Evolutionary conservation across 805 yeast species (phyloP).

Genomic region (Pichia gijzeniarum): DNA sequence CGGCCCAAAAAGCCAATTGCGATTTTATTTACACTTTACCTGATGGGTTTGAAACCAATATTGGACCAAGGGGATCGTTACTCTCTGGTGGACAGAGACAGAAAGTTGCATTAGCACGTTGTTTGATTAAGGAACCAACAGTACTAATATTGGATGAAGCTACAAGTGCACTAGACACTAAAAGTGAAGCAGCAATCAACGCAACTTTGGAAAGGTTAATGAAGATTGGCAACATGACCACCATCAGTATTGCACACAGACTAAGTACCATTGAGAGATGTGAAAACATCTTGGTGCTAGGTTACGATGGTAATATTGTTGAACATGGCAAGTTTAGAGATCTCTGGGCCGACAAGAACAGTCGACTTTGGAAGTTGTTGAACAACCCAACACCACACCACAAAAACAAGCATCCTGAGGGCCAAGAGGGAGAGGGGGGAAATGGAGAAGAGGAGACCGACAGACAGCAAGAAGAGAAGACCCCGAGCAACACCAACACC

Average conservation of each 20-base stretch:
- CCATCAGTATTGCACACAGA: slow-evolving; percentile 88
- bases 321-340: slow-evolving; percentile 68
- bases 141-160: slow-evolving; percentile 71
- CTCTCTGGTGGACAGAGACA: slow-evolving; percentile 76
- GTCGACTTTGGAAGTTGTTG: slow-evolving; percentile 28
- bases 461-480: too few relatives aligned
- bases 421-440: slow-evolving; percentile 3
- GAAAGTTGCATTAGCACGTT: slow-evolving; percentile 70
- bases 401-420: slow-evolving; percentile 12
- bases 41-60: slow-evolving; percentile 70
- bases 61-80: slow-evolving; percentile 70
- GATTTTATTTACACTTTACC: slow-evolving; percentile 71
- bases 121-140: slow-evolving; percentile 59
- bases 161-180: slow-evolving; percentile 87
- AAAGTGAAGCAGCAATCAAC: slow-evolving; percentile 81
- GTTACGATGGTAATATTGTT: slow-evolving; percentile 67
- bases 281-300: slow-evolving; percentile 75
- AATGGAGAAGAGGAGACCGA: not conserved
- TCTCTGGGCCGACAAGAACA: slow-evolving; percentile 38
- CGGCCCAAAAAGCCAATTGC: slow-evolving; percentile 71
- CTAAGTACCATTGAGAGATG: slow-evolving; percentile 81
- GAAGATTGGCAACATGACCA: slow-evolving; percentile 43
- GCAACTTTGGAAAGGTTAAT: slow-evolving; percentile 56
- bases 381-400: slow-evolving; percentile 18
- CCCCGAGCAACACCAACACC: too few relatives aligned